Conservation (phyloP, 2,329 filamentous ascomycete genomes). For the Pyrenophora graminea region DNA sequence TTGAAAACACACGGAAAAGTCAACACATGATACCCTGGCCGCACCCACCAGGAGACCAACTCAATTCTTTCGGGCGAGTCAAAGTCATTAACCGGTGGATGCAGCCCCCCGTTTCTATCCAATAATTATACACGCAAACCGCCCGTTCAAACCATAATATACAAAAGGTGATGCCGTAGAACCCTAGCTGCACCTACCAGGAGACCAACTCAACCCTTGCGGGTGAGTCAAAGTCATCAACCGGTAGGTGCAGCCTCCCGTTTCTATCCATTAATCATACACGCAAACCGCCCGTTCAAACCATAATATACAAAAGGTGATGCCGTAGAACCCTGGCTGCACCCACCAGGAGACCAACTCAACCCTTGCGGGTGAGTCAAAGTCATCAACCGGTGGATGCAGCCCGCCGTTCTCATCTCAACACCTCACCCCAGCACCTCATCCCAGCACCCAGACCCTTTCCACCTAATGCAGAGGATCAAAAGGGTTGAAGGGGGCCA, state of each 20-base stretch:
- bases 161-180: not conserved
- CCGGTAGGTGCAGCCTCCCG: not conserved
- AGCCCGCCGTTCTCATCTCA: not conserved
- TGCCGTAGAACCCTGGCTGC: not conserved
- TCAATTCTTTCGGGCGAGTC: not conserved
- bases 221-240: not conserved
- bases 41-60: not conserved
- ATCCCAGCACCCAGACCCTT: too few relatives aligned
- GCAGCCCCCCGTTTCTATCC: not conserved
- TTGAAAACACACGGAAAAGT: too few relatives aligned
- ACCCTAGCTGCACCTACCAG: not conserved
- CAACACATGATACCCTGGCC: not conserved
- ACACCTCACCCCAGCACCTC: not conserved
- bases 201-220: not conserved
- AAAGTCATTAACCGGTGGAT: not conserved
- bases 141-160: not conserved
- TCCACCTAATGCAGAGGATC: not conserved
- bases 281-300: not conserved
- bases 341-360: not conserved
- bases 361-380: not conserved
- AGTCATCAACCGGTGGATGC: not conserved
- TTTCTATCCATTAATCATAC: not conserved
- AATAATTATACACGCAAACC: not conserved
- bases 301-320: not conserved
- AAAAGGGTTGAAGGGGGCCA: constrained; percentile 16